Evolutionary conservation across 371 early-diverging fungal genomes (phyloP), one percentile per base, ranked within the genome.

Genomic region (Blyttiomyces sp.): DNA sequence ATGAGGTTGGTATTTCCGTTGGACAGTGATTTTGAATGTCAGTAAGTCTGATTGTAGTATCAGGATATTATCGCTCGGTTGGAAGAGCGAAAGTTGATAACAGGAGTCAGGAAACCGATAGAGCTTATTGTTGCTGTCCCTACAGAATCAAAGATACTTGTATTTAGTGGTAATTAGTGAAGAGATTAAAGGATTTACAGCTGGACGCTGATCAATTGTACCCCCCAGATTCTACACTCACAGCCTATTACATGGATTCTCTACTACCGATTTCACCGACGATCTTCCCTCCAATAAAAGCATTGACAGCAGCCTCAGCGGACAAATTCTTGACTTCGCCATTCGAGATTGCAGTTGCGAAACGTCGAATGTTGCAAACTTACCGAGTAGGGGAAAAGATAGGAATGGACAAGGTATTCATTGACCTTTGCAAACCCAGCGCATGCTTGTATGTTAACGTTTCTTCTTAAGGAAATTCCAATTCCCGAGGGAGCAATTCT

Each of bases 61-160:
- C 32, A 46, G 9, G 42, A 46, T 3, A 27, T 72, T 9, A 44
- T 28, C 51, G 72, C 78, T 30, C 73, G 73, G 34, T 68, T 85
- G 35, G 69, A 79, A 44, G 63, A 64, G 33, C 86, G 80, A 57
- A 81, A 70, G 33, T 54, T 77, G 43, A 70, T 87, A 27, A 86
- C 84, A 7, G 74, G 80, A 31, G 88, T 87, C 3, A 77, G 81
- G 34, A 85, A 86, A 61, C 63, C 81, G 9, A 81, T 91, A 6
- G 87, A 89, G 33, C 70, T 74, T 6, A 81, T 91, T 21, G 63
- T 87, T 58, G 83, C 88, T 17, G 57, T 89, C 4, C 82, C 89
- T 2, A 79, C 81, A 39, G 84, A 90, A n/a, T 76, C 81, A n/a
- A 81, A 84, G 57, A 84, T 89, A 0, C 79, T 88, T 21, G 84